Percentiles rank a stretch among this genome's conserved stretches.
phyloP scores from a whole-genome alignment of 116 monocot genomes.

The Thalassia testudinum region DNA sequence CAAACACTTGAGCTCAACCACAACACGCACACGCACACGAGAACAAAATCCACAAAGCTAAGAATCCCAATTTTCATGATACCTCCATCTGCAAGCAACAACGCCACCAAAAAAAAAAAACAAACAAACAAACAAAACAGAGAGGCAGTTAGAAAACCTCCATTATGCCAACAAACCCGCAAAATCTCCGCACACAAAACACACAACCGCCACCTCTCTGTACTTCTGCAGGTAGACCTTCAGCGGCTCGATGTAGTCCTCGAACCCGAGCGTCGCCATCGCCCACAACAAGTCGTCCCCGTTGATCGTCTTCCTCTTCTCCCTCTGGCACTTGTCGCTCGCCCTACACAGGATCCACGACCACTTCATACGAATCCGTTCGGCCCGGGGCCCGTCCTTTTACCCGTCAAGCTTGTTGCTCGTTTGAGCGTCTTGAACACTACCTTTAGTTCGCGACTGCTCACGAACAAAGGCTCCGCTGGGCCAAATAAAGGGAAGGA shows the following conservation, averaged over 20 bases:
- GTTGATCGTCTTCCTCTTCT: conserved; percentile 61
- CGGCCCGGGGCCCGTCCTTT: too few species aligned
- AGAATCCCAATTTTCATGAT: neutral
- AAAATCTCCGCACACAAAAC: neutral
- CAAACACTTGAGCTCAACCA: neutral
- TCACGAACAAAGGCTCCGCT: neutral
- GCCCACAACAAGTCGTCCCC: conserved; percentile 56
- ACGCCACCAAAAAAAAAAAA: neutral
- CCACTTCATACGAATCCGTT: too few species aligned
- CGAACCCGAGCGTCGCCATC: conserved; percentile 50
- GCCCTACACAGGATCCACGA: conserved; percentile 17
- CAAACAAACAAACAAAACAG: neutral
- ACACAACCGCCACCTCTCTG: conserved; percentile 26
- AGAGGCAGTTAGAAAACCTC: neutral
- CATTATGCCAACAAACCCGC: neutral
- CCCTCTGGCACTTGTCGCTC: conserved; percentile 54
- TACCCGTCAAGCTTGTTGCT: too few species aligned
- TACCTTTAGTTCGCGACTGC: too few species aligned
- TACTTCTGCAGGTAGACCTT: conserved; percentile 45
- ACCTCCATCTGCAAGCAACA: neutral
- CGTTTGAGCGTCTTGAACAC: too few species aligned
- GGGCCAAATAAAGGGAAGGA: neutral
- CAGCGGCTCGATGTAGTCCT: conserved; percentile 49
- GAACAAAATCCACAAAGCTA: neutral
- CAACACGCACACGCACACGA: neutral